Percentiles rank a stretch among this genome's conserved stretches.
Evolutionary conservation across 345 rosid genomes (phyloP).

Genomic region (Eucalyptus leucophloia): DNA sequence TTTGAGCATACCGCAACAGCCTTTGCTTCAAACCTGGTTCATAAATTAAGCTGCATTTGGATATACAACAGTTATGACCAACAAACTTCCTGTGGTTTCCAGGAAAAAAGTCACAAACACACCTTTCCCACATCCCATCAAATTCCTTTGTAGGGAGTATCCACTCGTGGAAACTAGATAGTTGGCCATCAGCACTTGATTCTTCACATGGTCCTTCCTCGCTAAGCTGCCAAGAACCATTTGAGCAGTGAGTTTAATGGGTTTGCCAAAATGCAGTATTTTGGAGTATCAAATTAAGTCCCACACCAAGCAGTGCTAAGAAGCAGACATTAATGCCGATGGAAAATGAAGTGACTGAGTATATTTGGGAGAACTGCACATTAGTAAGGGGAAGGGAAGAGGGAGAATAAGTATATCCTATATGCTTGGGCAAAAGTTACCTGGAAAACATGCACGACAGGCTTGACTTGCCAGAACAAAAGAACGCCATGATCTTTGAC

Average conservation of each 20-base stretch:
- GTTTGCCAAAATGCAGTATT: background rate
- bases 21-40: conserved; percentile 93
- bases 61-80: background rate
- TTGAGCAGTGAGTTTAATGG: background rate
- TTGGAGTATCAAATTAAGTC: background rate
- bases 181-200: conserved; percentile 60
- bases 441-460: conserved; percentile 89
- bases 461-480: conserved; percentile 98
- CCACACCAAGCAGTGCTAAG: background rate
- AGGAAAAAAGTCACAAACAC: background rate
- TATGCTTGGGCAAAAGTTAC: conserved; percentile 9
- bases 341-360: background rate
- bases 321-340: background rate
- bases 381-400: background rate
- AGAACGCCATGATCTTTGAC: conserved; percentile 61
- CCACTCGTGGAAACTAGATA: conserved; percentile 94
- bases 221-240: conserved; percentile 44
- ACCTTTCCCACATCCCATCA: conserved; percentile 99
- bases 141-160: conserved; percentile 93
- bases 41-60: conserved; percentile 65
- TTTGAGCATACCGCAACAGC: conserved; percentile 79
- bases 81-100: background rate
- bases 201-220: conserved; percentile 99
- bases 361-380: background rate
- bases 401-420: background rate